Percentiles rank a stretch among this genome's conserved stretches.
These are phyloP conservation scores for Talaromyces marneffei DNA, from an alignment of 2,329 filamentous ascomycete genomes.

Conservation along the genomic window DNA sequence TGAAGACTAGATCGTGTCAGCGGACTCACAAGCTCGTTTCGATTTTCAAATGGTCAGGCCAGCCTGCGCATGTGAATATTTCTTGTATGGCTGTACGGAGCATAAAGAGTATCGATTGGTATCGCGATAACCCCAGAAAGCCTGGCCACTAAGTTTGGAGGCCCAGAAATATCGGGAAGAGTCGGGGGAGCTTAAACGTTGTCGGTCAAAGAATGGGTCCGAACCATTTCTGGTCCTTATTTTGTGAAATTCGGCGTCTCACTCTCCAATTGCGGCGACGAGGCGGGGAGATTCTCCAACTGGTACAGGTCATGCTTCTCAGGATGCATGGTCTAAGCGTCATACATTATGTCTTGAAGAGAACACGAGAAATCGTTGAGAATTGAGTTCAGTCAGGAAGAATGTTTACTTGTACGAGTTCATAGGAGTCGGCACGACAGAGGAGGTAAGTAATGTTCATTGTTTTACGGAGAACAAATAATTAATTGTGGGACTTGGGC, in stretches of 20 bases:
- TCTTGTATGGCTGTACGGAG: too few relatives aligned
- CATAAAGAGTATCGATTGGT: not conserved
- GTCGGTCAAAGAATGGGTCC: constrained; percentile 6
- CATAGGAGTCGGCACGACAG: too few relatives aligned
- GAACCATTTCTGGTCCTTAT: not conserved
- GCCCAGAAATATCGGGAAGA: constrained; percentile 29
- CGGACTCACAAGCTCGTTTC: not conserved
- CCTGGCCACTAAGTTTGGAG: constrained; percentile 20
- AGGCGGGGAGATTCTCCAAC: not conserved
- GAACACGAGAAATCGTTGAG: not conserved
- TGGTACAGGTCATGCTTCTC: not conserved
- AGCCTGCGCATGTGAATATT: constrained; percentile 5
- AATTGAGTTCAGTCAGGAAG: not conserved
- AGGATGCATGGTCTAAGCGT: not conserved
- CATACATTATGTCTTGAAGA: not conserved
- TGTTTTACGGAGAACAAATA: not conserved
- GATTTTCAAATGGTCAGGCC: not conserved
- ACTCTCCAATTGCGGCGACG: not conserved
- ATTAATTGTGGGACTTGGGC: not conserved
- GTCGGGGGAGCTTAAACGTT: constrained; percentile 18
- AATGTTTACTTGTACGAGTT: too few relatives aligned
- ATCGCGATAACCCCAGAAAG: constrained; percentile 17
- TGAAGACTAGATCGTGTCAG: not conserved
- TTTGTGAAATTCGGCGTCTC: not conserved
- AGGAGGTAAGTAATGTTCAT: too few relatives aligned